A percentile compares a stretch with the other conserved stretches of the same genome.
Conservation (phyloP, 345 rosid genomes). For the Lenwebbia sp. region DNA sequence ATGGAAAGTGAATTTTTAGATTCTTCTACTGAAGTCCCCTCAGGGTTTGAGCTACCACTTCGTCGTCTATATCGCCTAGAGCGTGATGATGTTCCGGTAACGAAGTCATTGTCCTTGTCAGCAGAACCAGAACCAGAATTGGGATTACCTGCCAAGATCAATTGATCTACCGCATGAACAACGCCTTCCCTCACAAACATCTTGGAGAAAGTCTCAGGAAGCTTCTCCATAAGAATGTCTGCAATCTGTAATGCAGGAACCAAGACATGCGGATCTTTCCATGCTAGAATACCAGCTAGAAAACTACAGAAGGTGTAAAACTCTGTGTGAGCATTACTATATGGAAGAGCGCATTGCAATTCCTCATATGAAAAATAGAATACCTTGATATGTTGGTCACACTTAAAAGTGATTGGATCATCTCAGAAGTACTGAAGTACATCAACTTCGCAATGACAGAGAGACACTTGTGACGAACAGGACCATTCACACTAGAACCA, state of each 20-base stretch:
- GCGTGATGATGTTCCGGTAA: slow-evolving; percentile 54
- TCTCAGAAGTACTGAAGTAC: slow-evolving; percentile 86
- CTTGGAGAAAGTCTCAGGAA: slow-evolving; percentile 92
- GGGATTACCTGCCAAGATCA: slow-evolving; percentile 60
- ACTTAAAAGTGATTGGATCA: slow-evolving; percentile 79
- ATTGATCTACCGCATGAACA: slow-evolving; percentile 97
- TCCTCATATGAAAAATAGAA: not conserved
- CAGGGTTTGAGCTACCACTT: slow-evolving; percentile 52
- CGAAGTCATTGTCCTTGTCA: slow-evolving; percentile 75
- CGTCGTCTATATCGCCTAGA: slow-evolving; percentile 90
- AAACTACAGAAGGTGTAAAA: slow-evolving; percentile 35
- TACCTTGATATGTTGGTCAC: slow-evolving; percentile 95
- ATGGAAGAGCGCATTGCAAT: not conserved
- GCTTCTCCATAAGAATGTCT: slow-evolving; percentile 97
- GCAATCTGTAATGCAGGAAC: slow-evolving; percentile 97
- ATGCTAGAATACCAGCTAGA: slow-evolving; percentile 96
- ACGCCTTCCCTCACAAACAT: slow-evolving; percentile 96
- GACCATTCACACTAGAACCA: slow-evolving; percentile 92
- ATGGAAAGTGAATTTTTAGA: slow-evolving; percentile 38
- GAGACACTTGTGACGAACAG: slow-evolving; percentile 95
- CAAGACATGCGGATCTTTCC: slow-evolving; percentile 98
- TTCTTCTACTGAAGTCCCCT: slow-evolving; percentile 58
- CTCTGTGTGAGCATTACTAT: not conserved
- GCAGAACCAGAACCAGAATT: slow-evolving; percentile 26
- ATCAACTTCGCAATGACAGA: slow-evolving; percentile 91